A percentile compares a stretch with the other conserved stretches of the same genome.
Evolutionary conservation across 192 early-diverging fungal genomes (phyloP).

Genomic region (Glomus cerebriforme): DNA sequence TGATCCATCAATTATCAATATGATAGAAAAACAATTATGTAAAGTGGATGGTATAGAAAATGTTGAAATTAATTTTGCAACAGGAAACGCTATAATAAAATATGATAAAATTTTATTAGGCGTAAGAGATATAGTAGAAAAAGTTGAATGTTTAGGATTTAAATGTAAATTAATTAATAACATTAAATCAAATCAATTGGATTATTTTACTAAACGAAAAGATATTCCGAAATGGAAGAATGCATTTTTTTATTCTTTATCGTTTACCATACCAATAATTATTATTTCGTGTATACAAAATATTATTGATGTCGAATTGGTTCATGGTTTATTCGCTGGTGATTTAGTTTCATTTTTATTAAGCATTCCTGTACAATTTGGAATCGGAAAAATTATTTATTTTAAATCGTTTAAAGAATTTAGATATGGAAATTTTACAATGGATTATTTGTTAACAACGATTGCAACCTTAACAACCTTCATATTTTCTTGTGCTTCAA

Average conservation of each 20-base stretch:
- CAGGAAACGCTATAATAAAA: conserved; percentile 73
- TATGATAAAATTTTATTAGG: conserved; percentile 65
- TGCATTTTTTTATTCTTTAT: conserved; percentile 64
- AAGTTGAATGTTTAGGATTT: conserved; percentile 83
- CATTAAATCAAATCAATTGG: conserved; percentile 72
- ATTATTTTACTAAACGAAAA: conserved; percentile 78
- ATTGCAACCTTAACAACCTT: conserved; percentile 85
- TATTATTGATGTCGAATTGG: conserved; percentile 42
- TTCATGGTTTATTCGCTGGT: conserved; percentile 67
- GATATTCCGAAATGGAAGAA: conserved; percentile 81
- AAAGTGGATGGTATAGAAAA: not conserved
- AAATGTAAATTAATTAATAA: conserved; percentile 69
- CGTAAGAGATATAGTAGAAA: conserved; percentile 77
- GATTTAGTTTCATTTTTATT: conserved; percentile 69
- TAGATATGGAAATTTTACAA: conserved; percentile 81
- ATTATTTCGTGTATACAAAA: conserved; percentile 67
- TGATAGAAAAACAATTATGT: not conserved
- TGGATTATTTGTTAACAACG: conserved; percentile 89
- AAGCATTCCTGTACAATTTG: conserved; percentile 93
- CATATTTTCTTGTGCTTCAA: conserved; percentile 75
- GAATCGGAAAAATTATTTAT: conserved; percentile 80
- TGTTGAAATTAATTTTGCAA: conserved; percentile 69
- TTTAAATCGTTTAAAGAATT: conserved; percentile 73
- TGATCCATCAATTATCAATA: not conserved
- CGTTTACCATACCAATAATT: conserved; percentile 82